Percentiles rank a stretch among this genome's conserved stretches.
phyloP scores from a whole-genome alignment of 2,329 filamentous ascomycete species.

The Aspergillus sp. region DNA sequence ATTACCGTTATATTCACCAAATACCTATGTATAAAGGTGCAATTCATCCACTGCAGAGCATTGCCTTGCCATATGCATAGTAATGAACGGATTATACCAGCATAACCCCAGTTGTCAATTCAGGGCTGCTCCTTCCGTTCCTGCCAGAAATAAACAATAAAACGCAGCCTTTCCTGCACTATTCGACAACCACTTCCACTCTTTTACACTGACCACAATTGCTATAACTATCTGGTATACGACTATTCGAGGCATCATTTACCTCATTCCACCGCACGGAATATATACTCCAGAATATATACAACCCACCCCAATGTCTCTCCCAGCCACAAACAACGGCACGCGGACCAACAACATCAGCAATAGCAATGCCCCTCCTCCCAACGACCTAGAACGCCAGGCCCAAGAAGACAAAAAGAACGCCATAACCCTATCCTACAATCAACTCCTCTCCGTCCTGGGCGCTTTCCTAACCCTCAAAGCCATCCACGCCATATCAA shows the following conservation, averaged over 20 bases:
- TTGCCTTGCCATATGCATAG: too few species aligned
- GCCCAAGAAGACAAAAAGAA: not conserved
- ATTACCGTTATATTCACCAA: too few species aligned
- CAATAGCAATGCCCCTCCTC: not conserved
- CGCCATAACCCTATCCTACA: not conserved
- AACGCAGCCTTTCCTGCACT: too few species aligned
- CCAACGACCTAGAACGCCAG: too few species aligned
- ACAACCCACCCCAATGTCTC: not conserved
- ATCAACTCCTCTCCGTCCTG: not conserved
- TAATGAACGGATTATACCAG: too few species aligned
- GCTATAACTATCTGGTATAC: too few species aligned
- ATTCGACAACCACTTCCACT: not conserved
- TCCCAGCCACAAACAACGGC: conserved; percentile 4
- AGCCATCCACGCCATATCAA: not conserved
- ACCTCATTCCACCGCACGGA: not conserved
- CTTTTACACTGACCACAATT: too few species aligned
- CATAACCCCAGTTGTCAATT: too few species aligned
- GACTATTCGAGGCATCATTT: not conserved
- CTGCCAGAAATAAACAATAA: too few species aligned
- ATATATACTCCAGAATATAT: not conserved
- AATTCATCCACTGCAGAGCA: too few species aligned
- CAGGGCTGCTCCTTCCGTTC: too few species aligned
- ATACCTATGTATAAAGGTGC: too few species aligned
- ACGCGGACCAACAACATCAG: not conserved
- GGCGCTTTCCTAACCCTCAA: not conserved